Conservation (phyloP, 2,329 filamentous ascomycete species). For the Parafenestella ontariensis region DNA sequence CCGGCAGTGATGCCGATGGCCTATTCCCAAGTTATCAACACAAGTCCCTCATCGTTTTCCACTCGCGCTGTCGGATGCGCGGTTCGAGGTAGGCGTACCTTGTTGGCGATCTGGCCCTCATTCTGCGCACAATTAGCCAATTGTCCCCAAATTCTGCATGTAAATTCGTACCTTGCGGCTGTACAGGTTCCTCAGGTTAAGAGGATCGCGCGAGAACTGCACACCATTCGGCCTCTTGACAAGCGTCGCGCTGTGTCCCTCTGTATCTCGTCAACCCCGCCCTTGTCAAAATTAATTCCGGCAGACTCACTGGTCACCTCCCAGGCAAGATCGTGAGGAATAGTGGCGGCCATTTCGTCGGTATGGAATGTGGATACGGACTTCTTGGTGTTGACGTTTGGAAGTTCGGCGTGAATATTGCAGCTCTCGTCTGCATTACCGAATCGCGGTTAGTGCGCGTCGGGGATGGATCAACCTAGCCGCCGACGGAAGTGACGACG, state of each 20-base stretch:
- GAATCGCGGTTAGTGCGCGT: conserved; percentile 32
- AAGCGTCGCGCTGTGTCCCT: conserved; percentile 87
- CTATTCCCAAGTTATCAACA: conserved; percentile 53
- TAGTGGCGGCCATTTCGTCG: conserved; percentile 61
- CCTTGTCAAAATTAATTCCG: conserved; percentile 1
- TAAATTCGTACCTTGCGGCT: conserved; percentile 75
- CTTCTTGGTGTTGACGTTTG: conserved; percentile 26
- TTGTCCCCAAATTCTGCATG: conserved; percentile 5
- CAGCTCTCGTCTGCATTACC: conserved; percentile 36
- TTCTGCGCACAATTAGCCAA: conserved; percentile 63
- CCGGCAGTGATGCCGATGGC: conserved; percentile 79
- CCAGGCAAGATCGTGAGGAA: conserved; percentile 93
- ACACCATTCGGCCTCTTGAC: conserved; percentile 88
- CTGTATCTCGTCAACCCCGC: conserved; percentile 56
- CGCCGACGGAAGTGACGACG: conserved; percentile 20
- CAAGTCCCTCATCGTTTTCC: not conserved
- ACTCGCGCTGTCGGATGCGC: conserved; percentile 9
- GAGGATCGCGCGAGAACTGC: conserved; percentile 91
- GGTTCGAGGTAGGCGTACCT: conserved; percentile 65
- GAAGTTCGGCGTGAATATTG: conserved; percentile 32
- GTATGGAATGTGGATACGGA: conserved; percentile 38
- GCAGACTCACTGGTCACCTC: conserved; percentile 84
- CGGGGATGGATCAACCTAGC: conserved; percentile 29
- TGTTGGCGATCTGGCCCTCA: conserved; percentile 90
- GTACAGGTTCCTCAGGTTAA: conserved; percentile 93